These are phyloP conservation scores for Globisporangium alternatum DNA, from an alignment of 352 stramenopile genomes.

Conservation along the genomic window DNA sequence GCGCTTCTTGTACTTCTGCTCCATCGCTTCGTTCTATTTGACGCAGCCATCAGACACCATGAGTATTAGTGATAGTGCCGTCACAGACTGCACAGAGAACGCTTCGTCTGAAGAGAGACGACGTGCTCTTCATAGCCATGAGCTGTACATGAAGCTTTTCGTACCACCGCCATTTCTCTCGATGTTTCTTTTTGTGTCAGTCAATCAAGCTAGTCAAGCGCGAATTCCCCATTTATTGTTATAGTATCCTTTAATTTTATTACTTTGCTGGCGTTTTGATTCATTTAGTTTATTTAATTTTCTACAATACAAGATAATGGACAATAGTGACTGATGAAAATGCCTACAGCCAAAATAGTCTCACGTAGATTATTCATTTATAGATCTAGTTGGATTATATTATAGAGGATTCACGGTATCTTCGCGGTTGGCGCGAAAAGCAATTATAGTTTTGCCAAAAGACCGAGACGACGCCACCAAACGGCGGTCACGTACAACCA, in stretches of 20 bases:
- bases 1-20: conserved; percentile 56
- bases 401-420: background rate
- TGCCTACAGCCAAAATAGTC: no score
- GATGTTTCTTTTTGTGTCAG: background rate
- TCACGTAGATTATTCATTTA: background rate
- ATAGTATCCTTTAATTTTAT: no score
- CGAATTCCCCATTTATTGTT: background rate
- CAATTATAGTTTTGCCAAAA: conserved; percentile 1
- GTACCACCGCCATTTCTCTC: conserved; percentile 1
- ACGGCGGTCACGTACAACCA: background rate
- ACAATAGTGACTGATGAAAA: no score
- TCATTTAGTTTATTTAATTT: no score
- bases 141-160: background rate
- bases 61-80: background rate
- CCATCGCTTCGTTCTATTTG: conserved; percentile 13
- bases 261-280: no score
- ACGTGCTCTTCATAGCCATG: background rate
- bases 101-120: background rate
- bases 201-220: background rate
- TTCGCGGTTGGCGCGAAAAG: conserved; percentile 3
- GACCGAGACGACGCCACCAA: background rate
- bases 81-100: background rate
- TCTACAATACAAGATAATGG: no score
- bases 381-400: background rate
- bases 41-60: background rate